These are phyloP conservation scores for Amylocarpus encephaloides DNA, from an alignment of 2,329 filamentous ascomycete species.

Conservation along the genomic window DNA sequence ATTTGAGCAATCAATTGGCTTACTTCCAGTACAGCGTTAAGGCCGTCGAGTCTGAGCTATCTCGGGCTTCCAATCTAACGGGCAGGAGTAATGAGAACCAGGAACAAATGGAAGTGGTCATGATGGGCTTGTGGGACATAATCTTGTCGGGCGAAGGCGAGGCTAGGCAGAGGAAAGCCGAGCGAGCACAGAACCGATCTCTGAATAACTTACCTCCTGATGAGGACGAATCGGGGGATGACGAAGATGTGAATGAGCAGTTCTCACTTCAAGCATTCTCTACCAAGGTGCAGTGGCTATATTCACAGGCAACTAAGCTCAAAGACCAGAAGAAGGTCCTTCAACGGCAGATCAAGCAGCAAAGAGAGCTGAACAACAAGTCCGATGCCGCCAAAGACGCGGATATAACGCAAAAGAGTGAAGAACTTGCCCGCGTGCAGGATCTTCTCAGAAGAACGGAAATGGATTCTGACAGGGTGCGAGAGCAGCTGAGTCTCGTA, in stretches of 20 bases:
- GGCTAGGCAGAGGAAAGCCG: slow-evolving; percentile 47
- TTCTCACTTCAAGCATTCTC: slow-evolving; percentile 75
- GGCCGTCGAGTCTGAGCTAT: slow-evolving; percentile 36
- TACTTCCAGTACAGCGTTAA: slow-evolving; percentile 60
- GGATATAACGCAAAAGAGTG: slow-evolving; percentile 52
- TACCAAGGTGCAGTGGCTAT: slow-evolving; percentile 71
- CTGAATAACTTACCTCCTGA: slow-evolving; percentile 54
- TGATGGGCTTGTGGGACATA: slow-evolving; percentile 47
- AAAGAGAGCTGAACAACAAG: slow-evolving; percentile 85
- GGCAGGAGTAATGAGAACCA: slow-evolving; percentile 24
- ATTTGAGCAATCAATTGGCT: slow-evolving; percentile 59
- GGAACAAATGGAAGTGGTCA: slow-evolving; percentile 49
- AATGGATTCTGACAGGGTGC: slow-evolving; percentile 28
- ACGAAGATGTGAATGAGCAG: slow-evolving; percentile 50
- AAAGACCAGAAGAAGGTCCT: slow-evolving; percentile 86
- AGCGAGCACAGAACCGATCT: slow-evolving; percentile 45
- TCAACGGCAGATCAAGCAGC: slow-evolving; percentile 88
- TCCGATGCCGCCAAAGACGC: slow-evolving; percentile 67
- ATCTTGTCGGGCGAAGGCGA: slow-evolving; percentile 45
- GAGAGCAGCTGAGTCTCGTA: slow-evolving; percentile 28
- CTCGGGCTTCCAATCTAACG: slow-evolving; percentile 16
- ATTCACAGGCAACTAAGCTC: slow-evolving; percentile 67
- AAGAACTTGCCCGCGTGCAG: slow-evolving; percentile 45
- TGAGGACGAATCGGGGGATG: slow-evolving; percentile 55
- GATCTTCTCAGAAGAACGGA: slow-evolving; percentile 31